Percentiles rank a stretch among this genome's conserved stretches.
Conservation (phyloP, 139 green algal genomes). For the Volvox reticuliferus region DNA sequence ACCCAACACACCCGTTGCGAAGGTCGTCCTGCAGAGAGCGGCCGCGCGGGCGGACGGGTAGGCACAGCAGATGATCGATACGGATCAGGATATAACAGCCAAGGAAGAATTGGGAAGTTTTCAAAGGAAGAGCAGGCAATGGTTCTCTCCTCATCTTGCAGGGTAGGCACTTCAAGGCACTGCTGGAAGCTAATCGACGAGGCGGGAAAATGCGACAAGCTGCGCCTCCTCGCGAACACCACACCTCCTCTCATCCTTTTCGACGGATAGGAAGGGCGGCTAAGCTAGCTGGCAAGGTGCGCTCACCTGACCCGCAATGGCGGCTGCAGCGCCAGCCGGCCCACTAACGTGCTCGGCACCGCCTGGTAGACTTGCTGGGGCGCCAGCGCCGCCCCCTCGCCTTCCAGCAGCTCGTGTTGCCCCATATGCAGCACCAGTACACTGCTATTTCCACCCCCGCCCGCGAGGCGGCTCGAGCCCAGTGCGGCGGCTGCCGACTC, state of each 20-base stretch:
- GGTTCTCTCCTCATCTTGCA: too few relatives aligned
- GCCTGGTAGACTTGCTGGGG: constrained; percentile 41
- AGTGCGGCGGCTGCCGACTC: not conserved
- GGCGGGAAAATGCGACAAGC: too few relatives aligned
- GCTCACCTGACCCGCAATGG: constrained; percentile 26
- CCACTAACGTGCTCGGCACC: not conserved
- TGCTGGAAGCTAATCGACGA: too few relatives aligned
- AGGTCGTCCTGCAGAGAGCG: not conserved
- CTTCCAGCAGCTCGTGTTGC: constrained; percentile 19
- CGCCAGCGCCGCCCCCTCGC: not conserved
- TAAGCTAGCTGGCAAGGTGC: too few relatives aligned
- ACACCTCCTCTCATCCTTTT: too few relatives aligned
- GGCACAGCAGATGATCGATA: not conserved
- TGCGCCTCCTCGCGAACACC: too few relatives aligned
- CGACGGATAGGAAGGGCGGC: too few relatives aligned
- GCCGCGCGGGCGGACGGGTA: not conserved
- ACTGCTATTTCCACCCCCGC: not conserved
- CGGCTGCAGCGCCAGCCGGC: constrained; percentile 24
- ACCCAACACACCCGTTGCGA: constrained; percentile 1
- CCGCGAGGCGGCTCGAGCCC: not conserved
- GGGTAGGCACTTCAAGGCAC: too few relatives aligned
- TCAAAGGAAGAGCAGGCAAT: too few relatives aligned
- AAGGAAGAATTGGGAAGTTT: too few relatives aligned
- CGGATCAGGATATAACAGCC: too few relatives aligned
- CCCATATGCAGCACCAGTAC: constrained; percentile 33